Evolutionary conservation across 2,329 filamentous ascomycete genomes (phyloP).

Genomic region (Xylariaceae sp.): DNA sequence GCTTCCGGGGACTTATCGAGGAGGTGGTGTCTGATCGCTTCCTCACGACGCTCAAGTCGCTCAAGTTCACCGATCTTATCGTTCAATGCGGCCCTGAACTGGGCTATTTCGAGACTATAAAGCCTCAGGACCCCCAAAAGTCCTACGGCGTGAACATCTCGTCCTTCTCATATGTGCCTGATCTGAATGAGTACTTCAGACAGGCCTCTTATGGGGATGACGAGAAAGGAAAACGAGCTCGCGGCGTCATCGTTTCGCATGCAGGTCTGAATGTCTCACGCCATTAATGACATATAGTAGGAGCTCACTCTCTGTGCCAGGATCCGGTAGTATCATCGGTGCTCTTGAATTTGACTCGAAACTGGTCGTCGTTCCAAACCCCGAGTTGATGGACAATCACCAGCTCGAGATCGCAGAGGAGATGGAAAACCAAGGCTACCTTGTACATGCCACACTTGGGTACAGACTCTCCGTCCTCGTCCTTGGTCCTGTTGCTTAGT

Average conservation of each 20-base stretch:
- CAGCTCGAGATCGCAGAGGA: conserved; percentile 80
- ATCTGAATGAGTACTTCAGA: conserved; percentile 56
- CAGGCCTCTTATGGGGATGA: conserved; percentile 45
- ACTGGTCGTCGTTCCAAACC: conserved; percentile 87
- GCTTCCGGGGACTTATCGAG: conserved; percentile 67
- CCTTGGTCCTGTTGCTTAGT: neutral
- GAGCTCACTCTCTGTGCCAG: conserved; percentile 41
- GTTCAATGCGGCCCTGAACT: conserved; percentile 77
- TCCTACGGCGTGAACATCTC: conserved; percentile 45
- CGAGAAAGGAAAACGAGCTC: conserved; percentile 33
- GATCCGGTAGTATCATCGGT: conserved; percentile 84
- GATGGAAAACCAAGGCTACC: conserved; percentile 68
- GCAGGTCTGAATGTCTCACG: conserved; percentile 56
- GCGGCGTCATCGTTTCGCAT: conserved; percentile 80
- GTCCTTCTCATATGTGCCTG: conserved; percentile 63
- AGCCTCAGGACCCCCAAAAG: conserved; percentile 21
- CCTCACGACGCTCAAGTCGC: conserved; percentile 51
- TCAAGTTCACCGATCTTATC: conserved; percentile 64
- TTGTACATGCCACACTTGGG: conserved; percentile 64
- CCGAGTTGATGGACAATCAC: conserved; percentile 77
- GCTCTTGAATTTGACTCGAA: conserved; percentile 68
- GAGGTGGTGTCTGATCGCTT: conserved; percentile 60
- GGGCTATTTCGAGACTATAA: conserved; percentile 44
- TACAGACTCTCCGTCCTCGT: conserved; percentile 33
- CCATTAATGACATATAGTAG: neutral